Percentiles rank a stretch among this genome's conserved stretches.
phyloP scores from a whole-genome alignment of 1,284 basidiomycete genomes.

The Laetiporus sulphureus region DNA sequence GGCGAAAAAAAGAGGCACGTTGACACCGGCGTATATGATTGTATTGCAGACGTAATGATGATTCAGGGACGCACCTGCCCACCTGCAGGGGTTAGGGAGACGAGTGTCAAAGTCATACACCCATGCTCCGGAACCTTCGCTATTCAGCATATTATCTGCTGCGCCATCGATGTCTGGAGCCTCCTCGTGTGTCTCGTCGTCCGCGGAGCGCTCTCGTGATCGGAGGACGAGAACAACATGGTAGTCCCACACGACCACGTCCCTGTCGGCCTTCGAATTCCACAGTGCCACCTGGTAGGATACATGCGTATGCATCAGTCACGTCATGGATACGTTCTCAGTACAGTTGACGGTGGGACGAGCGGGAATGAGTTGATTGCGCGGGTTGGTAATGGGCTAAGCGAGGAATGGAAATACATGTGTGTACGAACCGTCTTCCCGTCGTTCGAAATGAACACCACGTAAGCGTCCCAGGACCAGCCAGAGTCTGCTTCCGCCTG shows the following conservation, averaged over 20 bases:
- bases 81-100: constrained; percentile 41
- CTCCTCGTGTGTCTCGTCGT: too few species aligned
- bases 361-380: too few species aligned
- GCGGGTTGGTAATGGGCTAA: too few species aligned
- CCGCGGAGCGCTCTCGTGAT: constrained; percentile 12
- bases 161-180: too few species aligned
- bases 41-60: too few species aligned
- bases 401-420: constrained; percentile 1
- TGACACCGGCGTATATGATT: too few species aligned
- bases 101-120: constrained; percentile 62
- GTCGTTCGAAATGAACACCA: constrained; percentile 62
- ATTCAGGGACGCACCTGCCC: constrained; percentile 35
- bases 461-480: constrained; percentile 42
- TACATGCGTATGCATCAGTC: not conserved
- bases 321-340: too few species aligned
- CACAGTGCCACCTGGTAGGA: constrained; percentile 52
- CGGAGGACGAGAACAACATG: constrained; percentile 59
- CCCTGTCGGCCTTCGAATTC: constrained; percentile 43
- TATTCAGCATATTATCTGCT: too few species aligned
- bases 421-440: constrained; percentile 42
- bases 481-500: constrained; percentile 14
- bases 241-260: constrained; percentile 66
- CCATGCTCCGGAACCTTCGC: too few species aligned
- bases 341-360: too few species aligned
- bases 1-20: too few species aligned